Base-by-base conservation (phyloP, 2,329 filamentous ascomycete species). In the Penicillium sp. region DNA sequence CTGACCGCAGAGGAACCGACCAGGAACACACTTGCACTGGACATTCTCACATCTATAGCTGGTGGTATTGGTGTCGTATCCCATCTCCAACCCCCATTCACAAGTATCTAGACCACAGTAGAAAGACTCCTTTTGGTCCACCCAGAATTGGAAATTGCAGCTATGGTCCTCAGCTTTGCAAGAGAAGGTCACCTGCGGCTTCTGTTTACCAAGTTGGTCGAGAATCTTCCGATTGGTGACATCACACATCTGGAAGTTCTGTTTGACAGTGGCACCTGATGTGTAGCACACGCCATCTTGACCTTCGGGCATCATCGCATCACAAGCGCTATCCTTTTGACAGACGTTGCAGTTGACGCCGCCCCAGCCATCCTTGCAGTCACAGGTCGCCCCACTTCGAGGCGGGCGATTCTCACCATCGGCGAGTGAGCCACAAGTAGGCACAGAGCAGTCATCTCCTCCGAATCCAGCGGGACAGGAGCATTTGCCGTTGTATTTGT, bases 301-400 rank as follows among this genome's bases (percentile, higher is more conserved):
- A 3, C 85, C 85, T 14, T 88, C 87, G 4, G 91, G 91, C 88
- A 96, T 96, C 76, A 99, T 80, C 33, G 91, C 88, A 72, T 95
- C 86, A 71, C 95, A 99, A 16, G 90, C 93, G 65, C 89, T 81
- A 72, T 98, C 83, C 4, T 87, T 86, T 59, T 89, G 87, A 77
- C 95, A 99, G 55, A 99, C 91, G 69, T 95, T 99, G 85, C 95
- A 99, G 80, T 99, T 99, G 78, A 99, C 93, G 62, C 95, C 95
- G 42, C 85, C 85, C 95, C 95, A 99, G 55, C 95, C 95, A 37
- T 96, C 90, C 70, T 93, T 89, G 75, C 95, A 99, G 43, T 92
- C 80, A 77, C 95, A 99, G 42, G 81, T 79, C 57, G 87, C 82
- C 61, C 85, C 87, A 52, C 86, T 79, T 70, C 95, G 86, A 71